These are phyloP conservation scores for Hyphopichia homilentoma DNA, from an alignment of 805 yeast species.

Conservation along the genomic window DNA sequence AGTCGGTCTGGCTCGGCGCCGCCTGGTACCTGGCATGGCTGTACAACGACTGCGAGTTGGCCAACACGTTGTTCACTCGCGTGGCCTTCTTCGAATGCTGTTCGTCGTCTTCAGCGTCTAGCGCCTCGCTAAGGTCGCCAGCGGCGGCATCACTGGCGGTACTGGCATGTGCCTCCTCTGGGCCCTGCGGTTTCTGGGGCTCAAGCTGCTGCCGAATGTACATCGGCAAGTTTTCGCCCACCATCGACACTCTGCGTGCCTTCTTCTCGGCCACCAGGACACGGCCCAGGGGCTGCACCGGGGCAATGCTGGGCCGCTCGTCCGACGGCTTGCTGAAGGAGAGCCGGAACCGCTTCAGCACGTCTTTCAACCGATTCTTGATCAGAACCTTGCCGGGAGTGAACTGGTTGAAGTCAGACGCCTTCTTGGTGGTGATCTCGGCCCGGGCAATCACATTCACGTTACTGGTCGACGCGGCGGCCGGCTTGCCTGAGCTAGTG, in stretches of 20 bases:
- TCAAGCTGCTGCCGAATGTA: constrained; percentile 28
- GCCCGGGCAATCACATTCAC: constrained; percentile 33
- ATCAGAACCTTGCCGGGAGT: constrained; percentile 1
- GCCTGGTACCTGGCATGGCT: constrained; percentile 19
- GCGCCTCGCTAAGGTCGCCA: constrained; percentile 1
- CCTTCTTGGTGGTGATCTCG: constrained; percentile 9
- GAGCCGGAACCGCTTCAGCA: constrained; percentile 13
- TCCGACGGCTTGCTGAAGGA: constrained; percentile 5
- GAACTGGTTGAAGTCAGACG: not conserved
- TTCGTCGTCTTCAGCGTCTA: constrained; percentile 1
- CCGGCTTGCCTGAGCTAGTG: constrained; percentile 23
- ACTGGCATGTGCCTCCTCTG: not conserved
- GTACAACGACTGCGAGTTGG: constrained; percentile 35
- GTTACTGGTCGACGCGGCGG: constrained; percentile 25
- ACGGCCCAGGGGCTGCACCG: too few relatives aligned
- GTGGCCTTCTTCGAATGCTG: constrained; percentile 11
- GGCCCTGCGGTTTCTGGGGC: too few relatives aligned
- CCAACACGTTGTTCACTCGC: constrained; percentile 28
- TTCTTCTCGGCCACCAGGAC: constrained; percentile 4
- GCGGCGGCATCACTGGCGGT: not conserved
- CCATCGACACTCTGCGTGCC: constrained; percentile 28
- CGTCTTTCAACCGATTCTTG: constrained; percentile 8
- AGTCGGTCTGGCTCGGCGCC: constrained; percentile 7
- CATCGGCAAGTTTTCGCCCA: constrained; percentile 32
- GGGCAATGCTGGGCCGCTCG: not conserved